Conservation (phyloP, 345 rosid species). For the Bruguiera parviflora region DNA sequence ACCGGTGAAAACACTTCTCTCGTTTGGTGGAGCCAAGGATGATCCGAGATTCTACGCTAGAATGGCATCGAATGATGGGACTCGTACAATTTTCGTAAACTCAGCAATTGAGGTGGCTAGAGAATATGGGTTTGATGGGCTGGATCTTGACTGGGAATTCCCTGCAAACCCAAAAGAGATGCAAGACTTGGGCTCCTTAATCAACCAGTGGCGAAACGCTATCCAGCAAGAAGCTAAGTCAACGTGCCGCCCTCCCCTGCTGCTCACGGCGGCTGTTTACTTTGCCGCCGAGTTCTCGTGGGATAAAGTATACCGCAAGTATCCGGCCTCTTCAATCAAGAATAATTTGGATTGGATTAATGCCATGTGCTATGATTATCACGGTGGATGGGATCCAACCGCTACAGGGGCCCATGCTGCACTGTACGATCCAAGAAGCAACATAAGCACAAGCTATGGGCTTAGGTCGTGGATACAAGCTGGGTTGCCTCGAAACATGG, state of each 20-base stretch:
- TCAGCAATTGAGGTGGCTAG: constrained; percentile 47
- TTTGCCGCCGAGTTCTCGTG: constrained; percentile 38
- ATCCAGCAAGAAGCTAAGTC: constrained; percentile 37
- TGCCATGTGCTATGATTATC: constrained; percentile 55
- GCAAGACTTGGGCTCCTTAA: constrained; percentile 30
- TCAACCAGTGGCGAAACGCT: constrained; percentile 41
- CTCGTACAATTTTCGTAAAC: constrained; percentile 37
- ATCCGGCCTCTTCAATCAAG: constrained; percentile 30
- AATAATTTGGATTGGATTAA: constrained; percentile 62
- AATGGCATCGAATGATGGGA: constrained; percentile 30
- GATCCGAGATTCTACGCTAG: constrained; percentile 27
- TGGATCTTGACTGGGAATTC: constrained; percentile 64
- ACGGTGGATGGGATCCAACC: constrained; percentile 42
- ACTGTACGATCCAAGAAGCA: constrained; percentile 50
- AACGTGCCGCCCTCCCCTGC: constrained; percentile 30
- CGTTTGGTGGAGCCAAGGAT: constrained; percentile 38
- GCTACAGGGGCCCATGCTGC: constrained; percentile 53
- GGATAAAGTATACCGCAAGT: constrained; percentile 15
- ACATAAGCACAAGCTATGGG: constrained; percentile 57
- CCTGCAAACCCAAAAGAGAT: constrained; percentile 38
- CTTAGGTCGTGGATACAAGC: constrained; percentile 48
- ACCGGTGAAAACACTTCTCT: constrained; percentile 41
- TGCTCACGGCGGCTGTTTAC: constrained; percentile 56
- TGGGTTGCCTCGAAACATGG: constrained; percentile 39
- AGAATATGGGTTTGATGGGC: constrained; percentile 45